Evolutionary conservation across 441 rosid species (phyloP).

Genomic region (Cnidoscolus chayamansa): DNA sequence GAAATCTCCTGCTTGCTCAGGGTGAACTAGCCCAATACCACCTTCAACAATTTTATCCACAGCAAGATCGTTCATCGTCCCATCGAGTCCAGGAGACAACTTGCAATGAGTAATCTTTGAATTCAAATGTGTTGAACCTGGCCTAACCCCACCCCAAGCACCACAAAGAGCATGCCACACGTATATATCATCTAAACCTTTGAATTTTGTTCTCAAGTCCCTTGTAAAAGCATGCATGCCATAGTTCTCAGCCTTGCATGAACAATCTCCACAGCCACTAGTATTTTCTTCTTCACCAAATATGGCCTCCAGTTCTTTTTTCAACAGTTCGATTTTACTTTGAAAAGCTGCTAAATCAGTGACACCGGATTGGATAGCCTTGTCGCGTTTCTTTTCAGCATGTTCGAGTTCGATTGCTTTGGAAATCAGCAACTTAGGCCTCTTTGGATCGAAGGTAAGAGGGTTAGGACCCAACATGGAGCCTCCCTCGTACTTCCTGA

Average conservation of each 20-base stretch:
- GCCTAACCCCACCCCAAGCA: constrained; percentile 85
- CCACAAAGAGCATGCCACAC: constrained; percentile 94
- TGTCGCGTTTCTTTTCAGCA: constrained; percentile 43
- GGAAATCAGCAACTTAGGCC: constrained; percentile 55
- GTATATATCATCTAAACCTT: constrained; percentile 67
- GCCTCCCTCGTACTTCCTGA: constrained; percentile 53
- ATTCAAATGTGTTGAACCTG: constrained; percentile 47
- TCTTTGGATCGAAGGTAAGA: constrained; percentile 45
- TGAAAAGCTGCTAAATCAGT: constrained; percentile 35
- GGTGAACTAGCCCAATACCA: constrained; percentile 71
- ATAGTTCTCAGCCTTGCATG: constrained; percentile 25
- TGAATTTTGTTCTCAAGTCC: constrained; percentile 61
- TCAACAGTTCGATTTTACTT: constrained; percentile 38
- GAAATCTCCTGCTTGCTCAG: constrained; percentile 54
- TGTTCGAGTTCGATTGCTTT: constrained; percentile 63
- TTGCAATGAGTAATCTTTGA: constrained; percentile 42
- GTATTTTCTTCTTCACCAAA: constrained; percentile 30
- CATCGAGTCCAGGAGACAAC: constrained; percentile 53
- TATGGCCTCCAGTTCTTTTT: constrained; percentile 45
- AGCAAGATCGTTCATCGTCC: constrained; percentile 73
- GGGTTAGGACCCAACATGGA: constrained; percentile 41
- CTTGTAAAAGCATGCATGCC: constrained; percentile 61
- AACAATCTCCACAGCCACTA: constrained; percentile 22
- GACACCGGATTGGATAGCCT: constrained; percentile 34
- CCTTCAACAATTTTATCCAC: constrained; percentile 65